Percentiles rank a stretch among this genome's conserved stretches.
Conservation (phyloP, 768 basidiomycete genomes). For the Lactarius sanguifluus region DNA sequence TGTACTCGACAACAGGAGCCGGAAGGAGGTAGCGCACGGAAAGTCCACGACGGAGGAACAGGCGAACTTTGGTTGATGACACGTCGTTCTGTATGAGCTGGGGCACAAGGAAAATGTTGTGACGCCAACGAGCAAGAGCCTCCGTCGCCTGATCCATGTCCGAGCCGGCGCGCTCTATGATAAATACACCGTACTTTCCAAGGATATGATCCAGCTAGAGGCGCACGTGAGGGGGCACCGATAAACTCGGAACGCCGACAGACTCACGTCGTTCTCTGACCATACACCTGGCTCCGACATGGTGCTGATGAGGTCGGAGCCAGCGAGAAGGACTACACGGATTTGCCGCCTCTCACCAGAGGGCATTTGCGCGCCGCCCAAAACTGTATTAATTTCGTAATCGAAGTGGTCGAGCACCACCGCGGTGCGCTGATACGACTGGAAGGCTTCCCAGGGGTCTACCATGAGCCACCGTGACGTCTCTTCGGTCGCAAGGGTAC, state of each 20-base stretch:
- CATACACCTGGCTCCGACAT: conserved; percentile 99
- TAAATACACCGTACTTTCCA: conserved; percentile 90
- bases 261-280: conserved; percentile 87
- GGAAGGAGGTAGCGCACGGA: conserved; percentile 91
- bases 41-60: conserved; percentile 76
- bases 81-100: conserved; percentile 98
- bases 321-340: conserved; percentile 91
- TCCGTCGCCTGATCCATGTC: conserved; percentile 36
- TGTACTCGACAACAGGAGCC: conserved; percentile 89
- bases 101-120: conserved; percentile 66
- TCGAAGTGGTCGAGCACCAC: conserved; percentile 98
- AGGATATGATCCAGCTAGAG: conserved; percentile 91
- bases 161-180: conserved; percentile 93
- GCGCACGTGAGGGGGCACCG: conserved; percentile 21
- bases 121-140: conserved; percentile 32
- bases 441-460: conserved; percentile 96
- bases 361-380: conserved; percentile 73
- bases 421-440: conserved; percentile 92
- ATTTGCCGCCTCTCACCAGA: conserved; percentile 75
- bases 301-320: conserved; percentile 96
- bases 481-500: conserved; percentile 84
- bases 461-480: conserved; percentile 96
- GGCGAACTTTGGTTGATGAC: conserved; percentile 87
- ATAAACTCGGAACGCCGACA: conserved; percentile 17
- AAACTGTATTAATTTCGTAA: conserved; percentile 83